Evolutionary conservation across 2,329 filamentous ascomycete genomes (phyloP).

Genomic region (Intubia oerlemansii): DNA sequence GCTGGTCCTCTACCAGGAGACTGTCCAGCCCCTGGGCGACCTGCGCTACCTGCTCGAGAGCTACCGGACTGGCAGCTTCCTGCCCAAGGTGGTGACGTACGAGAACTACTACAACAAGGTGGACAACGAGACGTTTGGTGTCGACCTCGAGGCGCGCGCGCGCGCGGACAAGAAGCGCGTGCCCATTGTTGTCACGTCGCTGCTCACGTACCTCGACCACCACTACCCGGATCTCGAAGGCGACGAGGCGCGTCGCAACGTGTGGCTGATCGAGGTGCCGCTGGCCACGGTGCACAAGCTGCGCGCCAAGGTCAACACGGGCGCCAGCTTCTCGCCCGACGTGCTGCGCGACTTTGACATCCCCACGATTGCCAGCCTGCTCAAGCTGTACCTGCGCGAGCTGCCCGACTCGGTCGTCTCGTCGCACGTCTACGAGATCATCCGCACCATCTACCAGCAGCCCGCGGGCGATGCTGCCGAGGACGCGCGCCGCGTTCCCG

Average conservation of each 20-base stretch:
- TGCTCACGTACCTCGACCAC: slow-evolving; percentile 87
- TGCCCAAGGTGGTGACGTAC: slow-evolving; percentile 77
- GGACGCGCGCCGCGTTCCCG: slow-evolving; percentile 52
- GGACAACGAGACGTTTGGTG: slow-evolving; percentile 92
- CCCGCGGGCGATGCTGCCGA: slow-evolving; percentile 58
- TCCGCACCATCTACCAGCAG: slow-evolving; percentile 88
- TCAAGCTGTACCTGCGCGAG: slow-evolving; percentile 90
- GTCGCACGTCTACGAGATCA: slow-evolving; percentile 94
- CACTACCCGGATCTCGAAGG: slow-evolving; percentile 96
- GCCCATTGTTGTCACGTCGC: slow-evolving; percentile 74
- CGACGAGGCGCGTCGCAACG: slow-evolving; percentile 74
- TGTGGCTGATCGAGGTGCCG: slow-evolving; percentile 89
- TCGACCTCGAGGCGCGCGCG: slow-evolving; percentile 89
- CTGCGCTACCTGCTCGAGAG: slow-evolving; percentile 88
- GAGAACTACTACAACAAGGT: slow-evolving; percentile 99
- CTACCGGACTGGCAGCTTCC: slow-evolving; percentile 84
- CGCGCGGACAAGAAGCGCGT: slow-evolving; percentile 90
- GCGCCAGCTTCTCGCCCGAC: slow-evolving; percentile 56
- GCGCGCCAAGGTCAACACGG: slow-evolving; percentile 66
- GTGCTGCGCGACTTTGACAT: slow-evolving; percentile 77
- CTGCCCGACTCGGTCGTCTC: slow-evolving; percentile 96
- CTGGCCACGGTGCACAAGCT: slow-evolving; percentile 69
- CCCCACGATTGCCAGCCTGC: slow-evolving; percentile 73
- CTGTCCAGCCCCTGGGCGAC: slow-evolving; percentile 81
- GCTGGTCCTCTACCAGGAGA: slow-evolving; percentile 98